A percentile compares a stretch with the other conserved stretches of the same genome.
phyloP scores from a whole-genome alignment of 805 yeast genomes.

The Cyberlindnera veronae region DNA sequence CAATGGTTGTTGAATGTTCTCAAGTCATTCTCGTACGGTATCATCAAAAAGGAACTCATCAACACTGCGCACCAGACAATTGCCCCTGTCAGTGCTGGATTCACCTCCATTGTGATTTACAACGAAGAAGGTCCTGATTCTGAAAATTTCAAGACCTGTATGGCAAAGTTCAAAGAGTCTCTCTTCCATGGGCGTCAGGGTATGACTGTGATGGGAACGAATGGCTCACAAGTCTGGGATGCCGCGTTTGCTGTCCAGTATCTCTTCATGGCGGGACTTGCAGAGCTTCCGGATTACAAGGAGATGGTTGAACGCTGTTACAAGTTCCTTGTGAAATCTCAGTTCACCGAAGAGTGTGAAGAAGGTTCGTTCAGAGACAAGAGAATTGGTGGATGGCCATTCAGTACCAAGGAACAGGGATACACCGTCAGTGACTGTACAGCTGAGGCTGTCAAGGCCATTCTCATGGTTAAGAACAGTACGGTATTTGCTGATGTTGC shows the following conservation, averaged over 20 bases:
- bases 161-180: constrained; percentile 66
- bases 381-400: constrained; percentile 92
- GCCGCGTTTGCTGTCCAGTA: constrained; percentile 88
- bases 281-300: constrained; percentile 61
- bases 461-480: constrained; percentile 81
- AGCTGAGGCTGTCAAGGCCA: constrained; percentile 91
- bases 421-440: constrained; percentile 97
- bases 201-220: constrained; percentile 92
- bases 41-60: constrained; percentile 66
- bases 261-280: constrained; percentile 73
- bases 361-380: constrained; percentile 79
- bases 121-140: constrained; percentile 71
- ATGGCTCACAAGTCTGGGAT: constrained; percentile 98
- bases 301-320: constrained; percentile 63
- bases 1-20: constrained; percentile 57
- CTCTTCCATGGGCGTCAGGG: constrained; percentile 88
- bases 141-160: constrained; percentile 49
- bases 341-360: constrained; percentile 76
- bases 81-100: constrained; percentile 91
- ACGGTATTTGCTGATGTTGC: constrained; percentile 45
- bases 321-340: constrained; percentile 73
- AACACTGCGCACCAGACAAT: constrained; percentile 83
- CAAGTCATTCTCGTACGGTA: constrained; percentile 51
- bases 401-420: constrained; percentile 93
- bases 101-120: constrained; percentile 70